Evolutionary conservation across 805 yeast species (phyloP), one percentile per base, ranked within the genome.

Genomic region (Myxozyma kluyveri): DNA sequence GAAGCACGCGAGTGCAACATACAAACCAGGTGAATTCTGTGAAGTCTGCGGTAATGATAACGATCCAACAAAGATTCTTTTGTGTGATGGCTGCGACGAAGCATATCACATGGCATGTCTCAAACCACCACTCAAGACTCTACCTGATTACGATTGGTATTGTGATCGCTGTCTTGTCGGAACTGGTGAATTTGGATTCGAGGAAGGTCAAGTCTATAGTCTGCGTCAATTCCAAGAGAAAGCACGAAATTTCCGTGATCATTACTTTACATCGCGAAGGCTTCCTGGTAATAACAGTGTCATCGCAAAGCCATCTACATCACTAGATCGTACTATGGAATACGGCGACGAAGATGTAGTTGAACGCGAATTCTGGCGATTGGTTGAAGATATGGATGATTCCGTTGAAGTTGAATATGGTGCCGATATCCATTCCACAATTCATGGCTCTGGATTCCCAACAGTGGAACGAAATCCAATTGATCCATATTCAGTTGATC

Each of bases 81-180:
- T 57, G 2, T 90, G 96, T 66, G 86, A 83, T 60, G 84, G 84
- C 35, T 90, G 96, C 64, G 81, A 84, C 52, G 76, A 75, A 46
- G 76, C 79, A 1, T 88, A 72, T 67, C 96, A 90, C 66, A 72
- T 75, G 68, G 69, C 71, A 36, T 88, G 96, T 64, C 69, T 88
- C n/a, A 69, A 68, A 12, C 84, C 84, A 2, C 81, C 81, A 1
- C 59, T 84, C 22, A 63, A 67, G 0, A 61, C 62, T 2, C 69
- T 83, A 1, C 89, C 90, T 0, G 64, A 72, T 23, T 79, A 78
- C 9, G 77, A 74, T 17, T 90, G 96, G 96, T 83, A 76, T 63
- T 90, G 98, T 67, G 84, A 84, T 45, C 78, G 77, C 50, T 90
- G 98, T 67, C 71, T 90, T n/a, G 74, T 85, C 12, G 96, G 96